Conservation (phyloP, 192 early-diverging fungal genomes). For the Entomortierella lignicola region DNA sequence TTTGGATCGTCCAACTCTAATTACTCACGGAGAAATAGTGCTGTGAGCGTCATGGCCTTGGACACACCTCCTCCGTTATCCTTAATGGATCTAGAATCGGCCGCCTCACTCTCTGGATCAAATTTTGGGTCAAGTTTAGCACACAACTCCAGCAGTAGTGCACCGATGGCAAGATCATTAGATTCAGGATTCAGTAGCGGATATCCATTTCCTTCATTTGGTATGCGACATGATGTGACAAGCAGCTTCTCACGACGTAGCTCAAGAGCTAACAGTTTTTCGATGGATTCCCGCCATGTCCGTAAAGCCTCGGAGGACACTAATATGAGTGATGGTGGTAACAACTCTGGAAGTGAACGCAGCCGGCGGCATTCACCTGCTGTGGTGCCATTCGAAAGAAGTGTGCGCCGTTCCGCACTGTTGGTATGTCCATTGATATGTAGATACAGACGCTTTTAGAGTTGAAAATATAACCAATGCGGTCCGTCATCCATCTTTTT, state of each 20-base stretch:
- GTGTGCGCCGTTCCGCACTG: conserved; percentile 41
- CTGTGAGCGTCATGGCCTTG: conserved; percentile 46
- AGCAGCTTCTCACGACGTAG: conserved; percentile 27
- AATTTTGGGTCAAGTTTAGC: conserved; percentile 23
- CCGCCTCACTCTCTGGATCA: conserved; percentile 25
- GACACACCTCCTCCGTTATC: conserved; percentile 51
- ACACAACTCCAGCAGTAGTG: not conserved
- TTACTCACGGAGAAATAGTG: conserved; percentile 38
- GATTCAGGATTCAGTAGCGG: conserved; percentile 8
- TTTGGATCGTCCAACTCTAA: conserved; percentile 33
- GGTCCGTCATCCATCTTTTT: no score
- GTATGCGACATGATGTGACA: conserved; percentile 22
- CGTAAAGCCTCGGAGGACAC: conserved; percentile 47
- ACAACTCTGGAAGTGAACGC: conserved; percentile 50
- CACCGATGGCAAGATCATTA: not conserved
- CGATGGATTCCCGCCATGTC: conserved; percentile 46
- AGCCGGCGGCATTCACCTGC: conserved; percentile 45
- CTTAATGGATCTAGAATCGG: conserved; percentile 44
- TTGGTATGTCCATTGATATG: conserved; percentile 4
- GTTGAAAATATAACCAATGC: not conserved
- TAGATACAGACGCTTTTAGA: not conserved
- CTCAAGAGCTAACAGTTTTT: conserved; percentile 44
- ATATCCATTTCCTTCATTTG: conserved; percentile 40
- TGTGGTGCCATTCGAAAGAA: conserved; percentile 43
- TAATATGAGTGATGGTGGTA: conserved; percentile 51